These are phyloP conservation scores for Amanita pallidorosea DNA, from an alignment of 768 basidiomycete species.

Conservation along the genomic window DNA sequence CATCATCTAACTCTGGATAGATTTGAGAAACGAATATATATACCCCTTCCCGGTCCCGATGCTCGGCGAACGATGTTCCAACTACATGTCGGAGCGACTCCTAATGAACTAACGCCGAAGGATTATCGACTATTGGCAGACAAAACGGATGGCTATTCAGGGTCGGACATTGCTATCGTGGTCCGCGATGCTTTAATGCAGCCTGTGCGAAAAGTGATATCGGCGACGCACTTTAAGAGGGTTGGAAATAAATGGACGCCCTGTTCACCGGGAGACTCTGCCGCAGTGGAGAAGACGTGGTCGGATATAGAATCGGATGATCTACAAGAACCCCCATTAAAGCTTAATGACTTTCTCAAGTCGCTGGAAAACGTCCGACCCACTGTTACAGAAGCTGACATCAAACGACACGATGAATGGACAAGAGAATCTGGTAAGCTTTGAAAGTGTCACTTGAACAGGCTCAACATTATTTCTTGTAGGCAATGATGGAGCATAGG, in stretches of 20 bases:
- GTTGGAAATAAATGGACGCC: slow-evolving; percentile 75
- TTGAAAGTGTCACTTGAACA: background rate
- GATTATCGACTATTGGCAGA: slow-evolving; percentile 80
- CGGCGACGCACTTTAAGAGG: slow-evolving; percentile 89
- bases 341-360: slow-evolving; percentile 70
- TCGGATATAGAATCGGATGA: slow-evolving; percentile 81
- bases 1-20: slow-evolving; percentile 21
- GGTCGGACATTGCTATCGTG: slow-evolving; percentile 89
- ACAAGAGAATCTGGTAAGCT: slow-evolving; percentile 70
- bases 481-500: slow-evolving; percentile 22
- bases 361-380: slow-evolving; percentile 71
- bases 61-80: slow-evolving; percentile 95
- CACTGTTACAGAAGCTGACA: slow-evolving; percentile 84
- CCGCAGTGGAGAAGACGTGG: slow-evolving; percentile 84
- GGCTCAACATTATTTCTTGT: background rate
- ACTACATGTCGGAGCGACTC: slow-evolving; percentile 89
- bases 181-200: slow-evolving; percentile 98
- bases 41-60: slow-evolving; percentile 89
- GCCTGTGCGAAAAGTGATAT: slow-evolving; percentile 91
- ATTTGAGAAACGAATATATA: slow-evolving; percentile 98
- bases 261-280: slow-evolving; percentile 88
- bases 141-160: slow-evolving; percentile 88
- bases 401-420: slow-evolving; percentile 76
- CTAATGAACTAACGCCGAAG: slow-evolving; percentile 66
- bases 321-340: slow-evolving; percentile 80